Evolutionary conservation across 306 rosid genomes (phyloP).

Genomic region (Astragalus membranaceus): DNA sequence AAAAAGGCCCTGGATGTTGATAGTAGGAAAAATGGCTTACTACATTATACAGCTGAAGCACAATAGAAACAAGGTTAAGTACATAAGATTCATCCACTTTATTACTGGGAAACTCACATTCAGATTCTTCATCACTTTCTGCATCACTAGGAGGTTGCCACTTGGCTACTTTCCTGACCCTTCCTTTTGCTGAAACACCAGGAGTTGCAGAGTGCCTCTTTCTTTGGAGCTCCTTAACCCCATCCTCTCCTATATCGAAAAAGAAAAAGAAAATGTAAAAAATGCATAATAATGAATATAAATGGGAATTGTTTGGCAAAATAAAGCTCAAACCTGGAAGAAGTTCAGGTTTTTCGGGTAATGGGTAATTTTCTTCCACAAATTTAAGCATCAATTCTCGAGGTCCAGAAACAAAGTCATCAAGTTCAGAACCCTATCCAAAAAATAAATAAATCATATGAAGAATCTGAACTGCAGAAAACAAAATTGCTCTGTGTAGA

Average conservation of each 20-base stretch:
- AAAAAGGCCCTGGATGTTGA: not conserved
- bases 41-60: not conserved
- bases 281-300: constrained; percentile 10
- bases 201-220: constrained; percentile 94
- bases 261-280: constrained; percentile 6
- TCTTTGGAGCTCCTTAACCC: constrained; percentile 93
- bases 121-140: constrained; percentile 89
- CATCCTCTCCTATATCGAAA: constrained; percentile 64
- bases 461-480: constrained; percentile 9
- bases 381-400: constrained; percentile 90
- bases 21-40: not conserved
- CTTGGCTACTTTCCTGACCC: constrained; percentile 85
- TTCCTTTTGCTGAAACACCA: constrained; percentile 83
- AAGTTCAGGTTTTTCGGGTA: constrained; percentile 95
- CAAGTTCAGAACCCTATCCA: constrained; percentile 86
- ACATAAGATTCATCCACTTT: constrained; percentile 19
- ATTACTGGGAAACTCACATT: constrained; percentile 50
- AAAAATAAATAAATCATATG: constrained; percentile 4
- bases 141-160: constrained; percentile 75
- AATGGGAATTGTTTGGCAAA: constrained; percentile 19
- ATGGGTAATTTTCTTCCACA: constrained; percentile 94
- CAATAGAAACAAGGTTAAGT: constrained; percentile 11
- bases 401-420: constrained; percentile 98
- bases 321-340: constrained; percentile 50
- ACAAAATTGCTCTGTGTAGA: constrained; percentile 5